phyloP scores from a whole-genome alignment of 495 filamentous ascomycete genomes.

The Astrothelium macrocarpum region DNA sequence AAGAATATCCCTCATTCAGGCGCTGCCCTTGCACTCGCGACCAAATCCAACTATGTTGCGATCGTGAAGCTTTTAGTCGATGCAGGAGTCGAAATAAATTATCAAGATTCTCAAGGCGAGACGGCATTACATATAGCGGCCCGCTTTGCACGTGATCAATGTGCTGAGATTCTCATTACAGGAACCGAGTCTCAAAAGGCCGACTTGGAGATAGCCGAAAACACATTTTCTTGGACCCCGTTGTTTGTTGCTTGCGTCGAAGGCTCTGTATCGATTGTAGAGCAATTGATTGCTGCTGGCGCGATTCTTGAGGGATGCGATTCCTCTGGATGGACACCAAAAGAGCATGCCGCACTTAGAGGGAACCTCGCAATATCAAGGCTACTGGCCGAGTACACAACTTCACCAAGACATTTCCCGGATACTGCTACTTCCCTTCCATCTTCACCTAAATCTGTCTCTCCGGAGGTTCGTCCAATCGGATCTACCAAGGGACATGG shows the following conservation, averaged over 20 bases:
- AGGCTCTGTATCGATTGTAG: constrained; percentile 59
- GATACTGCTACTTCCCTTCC: neutral
- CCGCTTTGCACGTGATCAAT: constrained; percentile 73
- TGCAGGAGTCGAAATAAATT: constrained; percentile 87
- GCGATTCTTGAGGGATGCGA: constrained; percentile 64
- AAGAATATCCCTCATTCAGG: constrained; percentile 74
- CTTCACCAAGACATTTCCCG: constrained; percentile 34
- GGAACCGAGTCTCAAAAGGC: constrained; percentile 60
- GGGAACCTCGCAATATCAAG: constrained; percentile 75
- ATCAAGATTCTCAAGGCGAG: constrained; percentile 88
- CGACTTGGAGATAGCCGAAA: constrained; percentile 68
- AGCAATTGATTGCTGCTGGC: constrained; percentile 62
- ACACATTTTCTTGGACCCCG: constrained; percentile 86
- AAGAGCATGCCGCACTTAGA: constrained; percentile 82
- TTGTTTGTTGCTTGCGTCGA: constrained; percentile 88
- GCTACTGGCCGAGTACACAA: constrained; percentile 48
- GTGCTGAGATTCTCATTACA: constrained; percentile 62
- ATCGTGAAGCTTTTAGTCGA: constrained; percentile 84
- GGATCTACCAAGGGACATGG: constrained; percentile 3
- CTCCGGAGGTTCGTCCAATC: constrained; percentile 19
- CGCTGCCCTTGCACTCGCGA: constrained; percentile 77
- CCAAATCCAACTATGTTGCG: constrained; percentile 67
- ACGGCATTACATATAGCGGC: constrained; percentile 88
- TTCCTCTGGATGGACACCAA: constrained; percentile 87
- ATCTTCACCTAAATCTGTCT: constrained; percentile 14